Conservation (phyloP, 139 green algal genomes). For the Yamagishiella unicocca region DNA sequence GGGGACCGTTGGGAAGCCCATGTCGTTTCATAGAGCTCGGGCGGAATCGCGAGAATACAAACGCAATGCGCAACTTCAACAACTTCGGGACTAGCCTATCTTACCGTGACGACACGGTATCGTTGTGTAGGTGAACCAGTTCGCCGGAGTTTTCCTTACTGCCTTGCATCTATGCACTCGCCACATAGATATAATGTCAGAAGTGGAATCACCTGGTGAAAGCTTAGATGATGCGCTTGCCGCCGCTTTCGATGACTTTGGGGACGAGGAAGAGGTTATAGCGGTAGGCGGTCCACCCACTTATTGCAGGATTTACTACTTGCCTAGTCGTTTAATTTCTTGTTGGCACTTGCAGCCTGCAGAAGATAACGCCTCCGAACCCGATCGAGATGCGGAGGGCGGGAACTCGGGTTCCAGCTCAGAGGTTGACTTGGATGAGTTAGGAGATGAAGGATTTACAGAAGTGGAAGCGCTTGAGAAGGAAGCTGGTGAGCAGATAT, state of each 20-base stretch:
- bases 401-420: conserved; percentile 8
- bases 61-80: no score
- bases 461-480: background rate
- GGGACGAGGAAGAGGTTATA: background rate
- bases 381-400: background rate
- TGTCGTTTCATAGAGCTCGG: no score
- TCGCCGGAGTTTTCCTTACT: no score
- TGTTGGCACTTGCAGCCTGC: background rate
- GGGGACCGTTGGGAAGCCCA: no score
- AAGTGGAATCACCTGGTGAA: background rate
- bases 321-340: no score
- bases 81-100: no score
- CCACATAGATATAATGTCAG: conserved; percentile 5
- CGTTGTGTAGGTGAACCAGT: no score
- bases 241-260: conserved; percentile 40
- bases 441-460: background rate
- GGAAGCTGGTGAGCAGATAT: conserved; percentile 1
- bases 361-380: no score
- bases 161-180: no score
- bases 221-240: conserved; percentile 38
- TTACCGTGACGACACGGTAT: no score
- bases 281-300: background rate
- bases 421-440: conserved; percentile 19
- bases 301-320: no score
- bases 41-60: no score